Percentiles rank a stretch among this genome's conserved stretches.
phyloP scores from a whole-genome alignment of 129 eudicot genomes.

The Helianthus annuus region DNA sequence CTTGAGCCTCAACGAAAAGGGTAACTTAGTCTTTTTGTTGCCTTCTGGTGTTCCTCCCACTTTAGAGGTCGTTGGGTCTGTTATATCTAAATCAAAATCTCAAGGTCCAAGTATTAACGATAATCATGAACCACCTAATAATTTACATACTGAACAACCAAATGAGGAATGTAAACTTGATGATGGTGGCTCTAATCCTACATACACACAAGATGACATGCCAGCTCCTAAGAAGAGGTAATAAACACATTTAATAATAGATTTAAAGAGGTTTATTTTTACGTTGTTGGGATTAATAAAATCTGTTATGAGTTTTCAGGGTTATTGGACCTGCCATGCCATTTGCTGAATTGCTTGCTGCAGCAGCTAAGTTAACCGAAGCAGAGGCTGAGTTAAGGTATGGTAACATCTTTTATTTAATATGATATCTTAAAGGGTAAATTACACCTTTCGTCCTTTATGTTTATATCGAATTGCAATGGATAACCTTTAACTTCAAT shows the following conservation, averaged over 20 bases:
- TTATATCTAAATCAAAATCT: conserved; percentile 47
- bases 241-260: background rate
- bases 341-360: conserved; percentile 98
- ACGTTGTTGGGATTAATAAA: background rate
- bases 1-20: conserved; percentile 75
- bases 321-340: conserved; percentile 98
- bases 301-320: conserved; percentile 43
- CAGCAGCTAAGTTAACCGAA: conserved; percentile 96
- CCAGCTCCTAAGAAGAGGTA: conserved; percentile 65
- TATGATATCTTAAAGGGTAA: background rate
- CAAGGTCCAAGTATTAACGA: conserved; percentile 33
- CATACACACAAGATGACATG: conserved; percentile 41
- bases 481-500: too few species aligned
- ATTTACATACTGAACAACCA: conserved; percentile 27
- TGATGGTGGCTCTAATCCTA: conserved; percentile 36
- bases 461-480: too few species aligned
- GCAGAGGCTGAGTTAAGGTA: conserved; percentile 98
- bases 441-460: too few species aligned
- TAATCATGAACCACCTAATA: conserved; percentile 36
- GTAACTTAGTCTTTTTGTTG: conserved; percentile 66
- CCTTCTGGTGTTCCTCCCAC: conserved; percentile 71
- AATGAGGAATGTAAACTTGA: conserved; percentile 31
- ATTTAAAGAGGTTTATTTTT: background rate
- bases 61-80: conserved; percentile 69
- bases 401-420: conserved; percentile 7